phyloP scores from a whole-genome alignment of 345 rosid species.

The Brassica rapa region DNA sequence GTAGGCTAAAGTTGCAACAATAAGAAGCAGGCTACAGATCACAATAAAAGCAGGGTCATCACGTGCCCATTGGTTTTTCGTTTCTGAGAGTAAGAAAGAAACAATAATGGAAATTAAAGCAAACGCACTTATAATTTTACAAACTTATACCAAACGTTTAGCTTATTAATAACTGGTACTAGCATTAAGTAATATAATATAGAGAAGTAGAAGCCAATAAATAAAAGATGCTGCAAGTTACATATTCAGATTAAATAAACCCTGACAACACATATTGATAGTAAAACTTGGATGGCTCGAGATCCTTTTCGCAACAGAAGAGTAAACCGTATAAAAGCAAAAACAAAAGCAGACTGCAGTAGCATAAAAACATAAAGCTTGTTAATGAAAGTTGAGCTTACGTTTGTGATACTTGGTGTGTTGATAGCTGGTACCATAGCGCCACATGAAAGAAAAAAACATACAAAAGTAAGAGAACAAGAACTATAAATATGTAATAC shows the following conservation, averaged over 20 bases:
- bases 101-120: constrained; percentile 13
- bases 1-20: constrained; percentile 81
- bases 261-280: background rate
- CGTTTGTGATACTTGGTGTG: constrained; percentile 99
- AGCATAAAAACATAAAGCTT: background rate
- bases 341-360: constrained; percentile 12
- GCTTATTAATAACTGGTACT: constrained; percentile 12
- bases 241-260: constrained; percentile 4
- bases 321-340: constrained; percentile 13
- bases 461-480: constrained; percentile 44
- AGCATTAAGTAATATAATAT: background rate
- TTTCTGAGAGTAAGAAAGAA: constrained; percentile 59
- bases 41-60: constrained; percentile 99
- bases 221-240: background rate
- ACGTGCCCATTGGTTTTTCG: constrained; percentile 99
- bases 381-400: constrained; percentile 50
- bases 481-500: constrained; percentile 14
- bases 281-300: constrained; percentile 8
- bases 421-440: constrained; percentile 77
- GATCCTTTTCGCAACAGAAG: constrained; percentile 11
- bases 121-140: constrained; percentile 10
- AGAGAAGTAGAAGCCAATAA: background rate
- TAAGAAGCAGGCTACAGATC: constrained; percentile 86
- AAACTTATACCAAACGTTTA: background rate
- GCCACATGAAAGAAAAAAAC: constrained; percentile 58